These are phyloP conservation scores for Turritis glabra DNA, from an alignment of 345 rosid genomes.

Conservation along the genomic window DNA sequence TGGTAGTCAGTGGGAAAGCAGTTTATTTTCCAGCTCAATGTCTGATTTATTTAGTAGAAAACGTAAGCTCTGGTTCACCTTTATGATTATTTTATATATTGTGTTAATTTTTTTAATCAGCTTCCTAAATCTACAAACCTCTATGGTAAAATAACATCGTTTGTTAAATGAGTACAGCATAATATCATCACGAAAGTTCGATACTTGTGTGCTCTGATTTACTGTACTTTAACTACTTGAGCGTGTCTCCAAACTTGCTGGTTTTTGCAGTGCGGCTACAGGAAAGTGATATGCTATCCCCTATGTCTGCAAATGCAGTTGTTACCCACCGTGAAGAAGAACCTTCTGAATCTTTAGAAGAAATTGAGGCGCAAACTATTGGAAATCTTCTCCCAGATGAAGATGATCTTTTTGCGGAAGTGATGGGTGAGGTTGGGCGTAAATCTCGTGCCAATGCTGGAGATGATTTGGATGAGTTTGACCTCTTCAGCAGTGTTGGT, in stretches of 20 bases:
- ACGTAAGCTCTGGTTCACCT: slow-evolving; percentile 50
- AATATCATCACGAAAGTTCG: background rate
- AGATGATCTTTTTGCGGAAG: slow-evolving; percentile 85
- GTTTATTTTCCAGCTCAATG: slow-evolving; percentile 90
- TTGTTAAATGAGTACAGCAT: background rate
- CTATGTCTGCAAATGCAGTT: slow-evolving; percentile 46
- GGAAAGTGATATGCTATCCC: slow-evolving; percentile 48
- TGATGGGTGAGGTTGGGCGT: slow-evolving; percentile 62
- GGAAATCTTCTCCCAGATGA: slow-evolving; percentile 94
- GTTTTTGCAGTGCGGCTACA: slow-evolving; percentile 59
- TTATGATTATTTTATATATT: background rate
- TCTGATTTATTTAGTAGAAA: slow-evolving; percentile 74
- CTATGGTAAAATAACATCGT: background rate
- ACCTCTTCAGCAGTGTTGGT: slow-evolving; percentile 86
- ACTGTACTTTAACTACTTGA: slow-evolving; percentile 1
- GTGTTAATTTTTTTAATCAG: background rate
- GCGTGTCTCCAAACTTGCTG: slow-evolving; percentile 2
- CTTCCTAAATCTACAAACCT: background rate
- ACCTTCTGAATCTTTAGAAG: slow-evolving; percentile 70
- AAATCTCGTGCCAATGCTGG: slow-evolving; percentile 47
- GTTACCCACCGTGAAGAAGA: slow-evolving; percentile 60
- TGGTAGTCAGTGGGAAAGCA: slow-evolving; percentile 68
- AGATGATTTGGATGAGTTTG: slow-evolving; percentile 81
- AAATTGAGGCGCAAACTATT: slow-evolving; percentile 85
- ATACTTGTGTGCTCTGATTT: background rate